Evolutionary conservation across 192 early-diverging fungal genomes (phyloP), one percentile per base, ranked within the genome.

Genomic region (Paraglomus occultum): DNA sequence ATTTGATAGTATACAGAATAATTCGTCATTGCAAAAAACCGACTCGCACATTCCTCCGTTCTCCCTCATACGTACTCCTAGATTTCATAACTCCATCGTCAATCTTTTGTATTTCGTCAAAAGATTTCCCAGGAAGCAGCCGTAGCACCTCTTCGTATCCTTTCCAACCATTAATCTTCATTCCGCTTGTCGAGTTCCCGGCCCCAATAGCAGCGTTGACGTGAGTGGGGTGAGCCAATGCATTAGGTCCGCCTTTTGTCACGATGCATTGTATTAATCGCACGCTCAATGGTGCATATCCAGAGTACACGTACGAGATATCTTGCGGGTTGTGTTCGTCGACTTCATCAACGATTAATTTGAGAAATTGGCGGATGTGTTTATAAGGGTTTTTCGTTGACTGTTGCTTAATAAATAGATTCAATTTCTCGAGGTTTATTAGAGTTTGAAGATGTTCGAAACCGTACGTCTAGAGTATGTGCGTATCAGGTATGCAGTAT

Each of bases 291-390:
- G 97, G 97, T 10, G 95, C 97, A 77, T 93, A 99, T 14, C 97
- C 97, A 5, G 92, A 93, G 74, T 95, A 96, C 14, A 97, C 94
- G 72, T 95, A 98, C 0, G 91, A 86, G 1, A 94, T 86, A 77
- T 98, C 97, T 18, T 90, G 86, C 0, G 93, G 92, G 18, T 89
- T 84, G 38, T 87, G 85, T 63, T 94, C 94, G 65, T 93, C 88
- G 46, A 91, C 90, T 46, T 97, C 92, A 71, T 95, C 91, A 18
- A 92, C 90, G 63, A 95, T 87, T 55, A 98, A 76, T 42, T 87
- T 85, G 39, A 97, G 80, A 15, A 83, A 64, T 68, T 90, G 87
- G 23, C 89, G 85, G 38, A 94, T 67, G 50, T 82, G 79, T 6
- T 85, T 59, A 79, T 82, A 90, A 58, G 79, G 42, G 52, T 79